These are phyloP conservation scores for Monosporozyma siamensis DNA, from an alignment of 805 yeast species.

Conservation along the genomic window DNA sequence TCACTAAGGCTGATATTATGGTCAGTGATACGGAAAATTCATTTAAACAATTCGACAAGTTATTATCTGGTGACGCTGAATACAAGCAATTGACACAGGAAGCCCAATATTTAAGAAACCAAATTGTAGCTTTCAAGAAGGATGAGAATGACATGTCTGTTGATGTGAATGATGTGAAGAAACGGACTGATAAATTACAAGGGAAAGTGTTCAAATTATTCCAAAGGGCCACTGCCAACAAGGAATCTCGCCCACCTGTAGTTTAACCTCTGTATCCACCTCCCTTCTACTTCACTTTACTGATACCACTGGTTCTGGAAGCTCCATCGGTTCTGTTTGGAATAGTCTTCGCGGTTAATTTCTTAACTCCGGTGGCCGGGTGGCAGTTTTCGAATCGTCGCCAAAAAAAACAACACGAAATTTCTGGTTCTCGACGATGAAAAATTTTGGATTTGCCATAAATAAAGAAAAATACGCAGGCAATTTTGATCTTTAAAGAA, in stretches of 20 bases:
- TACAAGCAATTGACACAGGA: constrained; percentile 36
- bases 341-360: no score
- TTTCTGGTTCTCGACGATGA: neutral
- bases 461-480: neutral
- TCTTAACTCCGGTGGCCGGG: no score
- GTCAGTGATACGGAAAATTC: constrained; percentile 83
- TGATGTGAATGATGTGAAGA: constrained; percentile 47
- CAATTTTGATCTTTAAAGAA: no score
- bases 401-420: neutral
- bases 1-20: constrained; percentile 65
- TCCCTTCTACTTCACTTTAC: no score
- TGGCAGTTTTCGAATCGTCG: no score
- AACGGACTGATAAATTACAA: constrained; percentile 62
- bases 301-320: no score
- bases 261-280: neutral
- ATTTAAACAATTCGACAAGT: constrained; percentile 48
- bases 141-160: constrained; percentile 41
- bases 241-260: neutral
- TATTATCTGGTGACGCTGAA: constrained; percentile 38
- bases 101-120: constrained; percentile 22
- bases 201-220: constrained; percentile 5
- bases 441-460: neutral
- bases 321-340: no score
- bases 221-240: constrained; percentile 4
- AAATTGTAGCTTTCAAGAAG: constrained; percentile 43